Evolutionary conservation across 306 rosid genomes (phyloP).

Genomic region (Carpinus fangiana): DNA sequence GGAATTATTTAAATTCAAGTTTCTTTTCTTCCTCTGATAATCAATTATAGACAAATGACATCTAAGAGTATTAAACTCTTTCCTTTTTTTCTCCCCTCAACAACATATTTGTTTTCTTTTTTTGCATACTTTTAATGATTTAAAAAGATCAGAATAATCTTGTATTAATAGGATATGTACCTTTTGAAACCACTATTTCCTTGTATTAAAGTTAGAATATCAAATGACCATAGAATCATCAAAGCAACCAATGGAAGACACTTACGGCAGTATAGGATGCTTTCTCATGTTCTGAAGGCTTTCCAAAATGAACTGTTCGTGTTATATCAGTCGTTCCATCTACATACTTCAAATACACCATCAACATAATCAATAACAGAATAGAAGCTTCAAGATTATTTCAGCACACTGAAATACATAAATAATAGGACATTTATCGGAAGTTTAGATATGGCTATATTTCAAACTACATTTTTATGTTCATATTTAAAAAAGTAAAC

Average conservation of each 20-base stretch:
- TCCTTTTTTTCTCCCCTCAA: background rate
- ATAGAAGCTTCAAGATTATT: conserved; percentile 14
- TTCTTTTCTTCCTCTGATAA: background rate
- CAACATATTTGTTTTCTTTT: background rate
- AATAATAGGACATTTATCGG: background rate
- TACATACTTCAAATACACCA: conserved; percentile 66
- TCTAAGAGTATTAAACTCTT: background rate
- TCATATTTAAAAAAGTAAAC: background rate
- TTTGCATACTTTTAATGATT: background rate
- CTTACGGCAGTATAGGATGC: conserved; percentile 91
- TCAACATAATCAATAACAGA: conserved; percentile 25
- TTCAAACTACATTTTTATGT: conserved; percentile 7
- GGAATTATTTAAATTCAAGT: background rate
- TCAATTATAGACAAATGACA: background rate
- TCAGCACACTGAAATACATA: conserved; percentile 10
- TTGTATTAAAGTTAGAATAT: background rate
- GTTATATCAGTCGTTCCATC: conserved; percentile 99
- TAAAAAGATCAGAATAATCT: no score
- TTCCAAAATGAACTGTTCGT: conserved; percentile 94
- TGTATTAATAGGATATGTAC: no score
- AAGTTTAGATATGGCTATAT: conserved; percentile 8
- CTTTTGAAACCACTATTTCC: no score
- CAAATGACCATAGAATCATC: conserved; percentile 1
- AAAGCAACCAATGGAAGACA: conserved; percentile 27
- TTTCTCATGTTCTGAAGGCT: conserved; percentile 86